A percentile compares a stretch with the other conserved stretches of the same genome.
Conservation (phyloP, 2,329 filamentous ascomycete species). For the Fusarium sp. region DNA sequence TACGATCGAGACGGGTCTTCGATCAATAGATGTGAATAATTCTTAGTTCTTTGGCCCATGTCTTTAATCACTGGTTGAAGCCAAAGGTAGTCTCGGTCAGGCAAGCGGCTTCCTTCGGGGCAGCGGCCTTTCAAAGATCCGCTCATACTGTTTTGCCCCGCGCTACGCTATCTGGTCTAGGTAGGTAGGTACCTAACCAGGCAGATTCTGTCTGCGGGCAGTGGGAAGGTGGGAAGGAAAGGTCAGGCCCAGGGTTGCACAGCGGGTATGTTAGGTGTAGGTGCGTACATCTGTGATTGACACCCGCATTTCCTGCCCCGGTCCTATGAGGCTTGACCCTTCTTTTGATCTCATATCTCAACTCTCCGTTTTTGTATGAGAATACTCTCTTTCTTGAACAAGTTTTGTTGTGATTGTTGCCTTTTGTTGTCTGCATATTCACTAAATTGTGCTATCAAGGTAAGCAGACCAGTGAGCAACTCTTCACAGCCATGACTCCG, state of each 20-base stretch:
- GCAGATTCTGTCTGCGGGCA: background rate
- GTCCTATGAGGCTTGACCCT: slow-evolving; percentile 31
- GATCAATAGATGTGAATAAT: background rate
- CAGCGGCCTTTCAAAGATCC: slow-evolving; percentile 46
- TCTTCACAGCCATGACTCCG: slow-evolving; percentile 34
- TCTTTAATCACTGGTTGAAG: background rate
- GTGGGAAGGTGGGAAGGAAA: background rate
- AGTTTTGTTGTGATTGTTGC: background rate
- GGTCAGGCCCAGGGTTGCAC: background rate
- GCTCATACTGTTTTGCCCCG: slow-evolving; percentile 23
- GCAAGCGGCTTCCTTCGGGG: slow-evolving; percentile 35
- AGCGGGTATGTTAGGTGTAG: background rate
- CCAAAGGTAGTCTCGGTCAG: background rate
- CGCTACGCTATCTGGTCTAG: slow-evolving; percentile 7
- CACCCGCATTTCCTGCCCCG: slow-evolving; percentile 20
- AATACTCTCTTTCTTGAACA: background rate
- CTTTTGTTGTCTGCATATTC: background rate
- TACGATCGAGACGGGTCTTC: background rate
- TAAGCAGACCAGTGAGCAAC: slow-evolving; percentile 20
- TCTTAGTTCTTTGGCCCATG: background rate
- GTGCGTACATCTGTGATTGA: slow-evolving; percentile 8
- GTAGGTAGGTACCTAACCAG: background rate
- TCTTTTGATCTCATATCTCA: slow-evolving; percentile 8
- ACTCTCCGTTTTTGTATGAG: background rate
- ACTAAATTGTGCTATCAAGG: slow-evolving; percentile 22